These are phyloP conservation scores for Coemansia sp. DNA, from an alignment of 192 early-diverging fungal species.

Conservation along the genomic window DNA sequence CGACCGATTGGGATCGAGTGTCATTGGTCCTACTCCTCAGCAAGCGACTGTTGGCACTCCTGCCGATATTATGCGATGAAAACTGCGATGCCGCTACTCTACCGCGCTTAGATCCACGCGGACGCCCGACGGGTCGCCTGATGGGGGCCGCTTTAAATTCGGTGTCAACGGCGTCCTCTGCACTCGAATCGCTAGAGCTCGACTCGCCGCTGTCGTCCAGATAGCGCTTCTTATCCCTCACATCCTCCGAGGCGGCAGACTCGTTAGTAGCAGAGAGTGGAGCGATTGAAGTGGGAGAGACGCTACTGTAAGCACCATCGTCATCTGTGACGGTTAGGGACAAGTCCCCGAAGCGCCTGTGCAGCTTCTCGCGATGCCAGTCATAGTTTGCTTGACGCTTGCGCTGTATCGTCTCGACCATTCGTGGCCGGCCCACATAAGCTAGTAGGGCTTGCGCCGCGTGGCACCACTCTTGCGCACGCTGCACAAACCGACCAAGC, in stretches of 20 bases:
- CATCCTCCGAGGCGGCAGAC: neutral
- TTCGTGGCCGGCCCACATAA: slow-evolving; percentile 21
- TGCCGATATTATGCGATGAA: neutral
- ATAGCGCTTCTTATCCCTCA: neutral
- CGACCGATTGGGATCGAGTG: neutral
- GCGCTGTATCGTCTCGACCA: slow-evolving; percentile 26
- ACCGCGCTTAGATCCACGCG: slow-evolving; percentile 4
- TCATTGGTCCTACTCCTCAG: neutral
- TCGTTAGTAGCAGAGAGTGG: neutral
- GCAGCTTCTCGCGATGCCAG: slow-evolving; percentile 33
- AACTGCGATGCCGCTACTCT: neutral
- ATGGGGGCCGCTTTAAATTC: neutral
- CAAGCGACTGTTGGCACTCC: neutral
- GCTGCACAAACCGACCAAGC: slow-evolving; percentile 50
- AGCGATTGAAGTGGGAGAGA: neutral
- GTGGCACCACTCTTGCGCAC: slow-evolving; percentile 44
- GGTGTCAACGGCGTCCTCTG: neutral
- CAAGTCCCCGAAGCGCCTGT: slow-evolving; percentile 26
- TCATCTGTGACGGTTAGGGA: neutral
- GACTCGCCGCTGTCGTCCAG: neutral
- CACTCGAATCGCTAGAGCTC: neutral
- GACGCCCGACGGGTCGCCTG: slow-evolving; percentile 1
- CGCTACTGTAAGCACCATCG: neutral
- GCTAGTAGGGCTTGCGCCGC: slow-evolving; percentile 46
- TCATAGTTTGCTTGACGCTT: slow-evolving; percentile 29